Evolutionary conservation across 2,329 filamentous ascomycete species (phyloP).

Genomic region (Alternaria dauci): DNA sequence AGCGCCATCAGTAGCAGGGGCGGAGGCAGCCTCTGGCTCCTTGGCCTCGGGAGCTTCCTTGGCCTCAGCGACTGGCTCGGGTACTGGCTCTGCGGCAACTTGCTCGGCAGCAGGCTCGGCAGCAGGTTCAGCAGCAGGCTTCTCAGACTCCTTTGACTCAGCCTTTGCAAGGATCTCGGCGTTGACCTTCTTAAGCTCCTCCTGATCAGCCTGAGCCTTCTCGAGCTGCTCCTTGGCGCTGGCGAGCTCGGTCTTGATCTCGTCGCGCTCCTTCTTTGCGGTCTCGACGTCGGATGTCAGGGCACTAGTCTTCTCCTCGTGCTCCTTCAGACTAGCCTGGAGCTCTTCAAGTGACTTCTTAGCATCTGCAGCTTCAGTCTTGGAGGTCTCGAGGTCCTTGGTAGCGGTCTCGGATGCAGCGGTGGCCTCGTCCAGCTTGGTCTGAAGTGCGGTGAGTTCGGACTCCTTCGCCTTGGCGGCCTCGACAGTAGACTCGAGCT

Average conservation of each 20-base stretch:
- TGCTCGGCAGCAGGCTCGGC: slow-evolving; percentile 2
- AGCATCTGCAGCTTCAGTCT: slow-evolving; percentile 25
- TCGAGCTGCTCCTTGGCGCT: slow-evolving; percentile 32
- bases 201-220: slow-evolving; percentile 27
- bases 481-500: slow-evolving; percentile 30
- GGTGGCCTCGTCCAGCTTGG: slow-evolving; percentile 27
- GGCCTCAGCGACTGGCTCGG: background rate
- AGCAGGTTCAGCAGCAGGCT: slow-evolving; percentile 7
- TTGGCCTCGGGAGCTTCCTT: slow-evolving; percentile 6
- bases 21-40: background rate
- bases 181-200: slow-evolving; percentile 27
- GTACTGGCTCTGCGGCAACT: slow-evolving; percentile 3
- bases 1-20: background rate
- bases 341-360: slow-evolving; percentile 20
- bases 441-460: slow-evolving; percentile 27
- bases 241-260: slow-evolving; percentile 30
- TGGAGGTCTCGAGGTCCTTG: slow-evolving; percentile 29
- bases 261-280: slow-evolving; percentile 30
- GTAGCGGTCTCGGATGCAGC: slow-evolving; percentile 22
- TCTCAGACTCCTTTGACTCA: slow-evolving; percentile 29
- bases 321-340: slow-evolving; percentile 23
- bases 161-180: slow-evolving; percentile 25
- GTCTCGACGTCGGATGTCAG: slow-evolving; percentile 24
- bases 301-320: slow-evolving; percentile 25
- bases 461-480: slow-evolving; percentile 27